phyloP scores from a whole-genome alignment of 2,329 filamentous ascomycete species.

The Dendrostoma leiphaemia region DNA sequence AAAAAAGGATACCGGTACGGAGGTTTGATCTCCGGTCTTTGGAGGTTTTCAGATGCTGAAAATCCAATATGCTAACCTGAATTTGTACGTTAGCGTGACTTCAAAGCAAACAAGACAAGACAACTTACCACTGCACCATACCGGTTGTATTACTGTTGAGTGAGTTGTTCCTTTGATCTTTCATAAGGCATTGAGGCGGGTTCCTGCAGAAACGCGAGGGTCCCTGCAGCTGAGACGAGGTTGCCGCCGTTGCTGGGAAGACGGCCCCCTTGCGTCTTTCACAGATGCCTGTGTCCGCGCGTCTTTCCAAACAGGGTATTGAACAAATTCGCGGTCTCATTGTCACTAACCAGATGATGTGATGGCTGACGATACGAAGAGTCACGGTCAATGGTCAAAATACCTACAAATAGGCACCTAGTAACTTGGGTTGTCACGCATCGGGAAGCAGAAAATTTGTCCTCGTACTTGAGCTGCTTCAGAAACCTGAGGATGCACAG shows the following conservation, averaged over 20 bases:
- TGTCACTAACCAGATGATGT: no score
- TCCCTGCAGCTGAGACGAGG: background rate
- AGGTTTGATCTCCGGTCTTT: constrained; percentile 8
- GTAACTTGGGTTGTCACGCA: no score
- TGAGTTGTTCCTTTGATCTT: background rate
- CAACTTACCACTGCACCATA: constrained; percentile 5
- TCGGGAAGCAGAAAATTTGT: no score
- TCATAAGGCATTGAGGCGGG: background rate
- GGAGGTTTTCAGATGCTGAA: constrained; percentile 1
- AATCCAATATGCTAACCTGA: constrained; percentile 7
- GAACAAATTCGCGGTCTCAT: no score
- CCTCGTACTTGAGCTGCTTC: no score
- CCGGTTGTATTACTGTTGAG: background rate
- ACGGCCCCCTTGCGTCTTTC: background rate
- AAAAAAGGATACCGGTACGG: background rate
- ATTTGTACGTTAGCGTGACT: background rate
- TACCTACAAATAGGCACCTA: no score
- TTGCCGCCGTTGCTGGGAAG: background rate
- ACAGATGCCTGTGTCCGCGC: background rate
- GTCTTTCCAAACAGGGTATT: background rate
- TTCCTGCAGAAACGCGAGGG: background rate
- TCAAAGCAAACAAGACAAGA: background rate
- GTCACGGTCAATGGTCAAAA: no score
- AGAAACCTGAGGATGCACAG: no score
- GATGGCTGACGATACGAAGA: no score